Conservation (phyloP, 1,139 yeast species). For the Geotrichum cucujoidarum region DNA sequence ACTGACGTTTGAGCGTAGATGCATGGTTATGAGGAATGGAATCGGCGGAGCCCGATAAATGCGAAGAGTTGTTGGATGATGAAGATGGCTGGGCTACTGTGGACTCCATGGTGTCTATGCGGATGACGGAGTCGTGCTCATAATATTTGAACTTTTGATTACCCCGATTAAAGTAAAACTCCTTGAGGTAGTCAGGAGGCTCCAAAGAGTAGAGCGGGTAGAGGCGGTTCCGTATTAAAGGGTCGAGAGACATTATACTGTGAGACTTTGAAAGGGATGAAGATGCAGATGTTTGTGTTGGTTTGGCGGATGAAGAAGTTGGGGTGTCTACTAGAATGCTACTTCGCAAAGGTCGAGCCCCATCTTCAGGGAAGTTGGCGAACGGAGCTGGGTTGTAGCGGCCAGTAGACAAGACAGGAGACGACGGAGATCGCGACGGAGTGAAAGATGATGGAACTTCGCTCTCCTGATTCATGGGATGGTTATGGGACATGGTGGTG, state of each 20-base stretch:
- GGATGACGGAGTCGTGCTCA: constrained; percentile 1
- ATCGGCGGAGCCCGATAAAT: constrained; percentile 6
- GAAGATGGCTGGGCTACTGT: too few species aligned
- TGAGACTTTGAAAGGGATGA: not conserved
- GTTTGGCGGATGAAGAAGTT: not conserved
- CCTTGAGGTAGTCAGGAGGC: constrained; percentile 10
- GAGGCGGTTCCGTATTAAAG: constrained; percentile 7
- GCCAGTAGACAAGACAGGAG: not conserved
- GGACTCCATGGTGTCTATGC: constrained; percentile 4
- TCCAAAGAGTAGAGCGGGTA: constrained; percentile 14
- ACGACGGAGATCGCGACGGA: not conserved
- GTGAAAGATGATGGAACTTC: constrained; percentile 2
- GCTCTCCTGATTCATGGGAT: not conserved
- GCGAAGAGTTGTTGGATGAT: not conserved
- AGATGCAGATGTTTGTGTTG: constrained; percentile 9
- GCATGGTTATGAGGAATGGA: not conserved
- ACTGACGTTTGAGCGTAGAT: not conserved
- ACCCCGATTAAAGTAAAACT: constrained; percentile 14
- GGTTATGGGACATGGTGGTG: not conserved
- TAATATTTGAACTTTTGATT: constrained; percentile 4
- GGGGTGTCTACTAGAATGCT: constrained; percentile 6
- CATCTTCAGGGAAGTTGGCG: not conserved
- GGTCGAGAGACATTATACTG: constrained; percentile 4
- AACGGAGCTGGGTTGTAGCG: not conserved
- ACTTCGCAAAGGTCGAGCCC: not conserved